phyloP scores from a whole-genome alignment of 805 yeast species.

The Brettanomyces bruxellensis region DNA sequence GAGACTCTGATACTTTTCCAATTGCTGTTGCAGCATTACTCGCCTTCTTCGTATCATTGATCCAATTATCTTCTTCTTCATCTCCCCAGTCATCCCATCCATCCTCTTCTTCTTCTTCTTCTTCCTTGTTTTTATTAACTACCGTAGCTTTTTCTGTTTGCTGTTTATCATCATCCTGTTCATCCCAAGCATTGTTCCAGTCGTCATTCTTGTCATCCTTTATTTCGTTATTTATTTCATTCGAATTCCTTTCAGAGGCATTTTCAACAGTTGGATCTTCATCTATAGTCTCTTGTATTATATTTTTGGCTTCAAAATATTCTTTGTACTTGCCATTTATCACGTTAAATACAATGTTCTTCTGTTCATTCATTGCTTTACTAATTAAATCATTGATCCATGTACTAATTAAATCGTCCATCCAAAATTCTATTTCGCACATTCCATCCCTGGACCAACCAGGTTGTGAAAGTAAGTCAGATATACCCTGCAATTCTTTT shows the following conservation, averaged over 20 bases:
- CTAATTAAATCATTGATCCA: slow-evolving; percentile 21
- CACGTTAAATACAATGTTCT: slow-evolving; percentile 12
- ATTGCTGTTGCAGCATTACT: slow-evolving; percentile 11
- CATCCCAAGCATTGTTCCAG: slow-evolving; percentile 13
- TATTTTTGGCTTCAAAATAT: neutral
- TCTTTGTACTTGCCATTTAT: slow-evolving; percentile 6
- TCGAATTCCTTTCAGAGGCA: neutral
- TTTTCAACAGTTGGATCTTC: neutral
- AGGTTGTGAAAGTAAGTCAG: slow-evolving; percentile 13
- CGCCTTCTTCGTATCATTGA: slow-evolving; percentile 11
- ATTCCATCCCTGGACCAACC: slow-evolving; percentile 23
- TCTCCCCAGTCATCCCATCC: slow-evolving; percentile 21
- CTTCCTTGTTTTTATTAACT: slow-evolving; percentile 6
- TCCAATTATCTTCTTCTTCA: slow-evolving; percentile 10
- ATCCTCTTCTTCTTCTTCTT: slow-evolving; percentile 6
- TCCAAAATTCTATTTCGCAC: slow-evolving; percentile 27
- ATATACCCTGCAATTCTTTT: slow-evolving; percentile 10
- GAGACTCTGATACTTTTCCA: slow-evolving; percentile 1
- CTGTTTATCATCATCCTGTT: slow-evolving; percentile 4
- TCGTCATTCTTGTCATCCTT: slow-evolving; percentile 8
- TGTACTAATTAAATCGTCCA: slow-evolving; percentile 20
- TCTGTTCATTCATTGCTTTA: slow-evolving; percentile 18
- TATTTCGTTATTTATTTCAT: slow-evolving; percentile 2
- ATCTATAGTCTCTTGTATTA: neutral
- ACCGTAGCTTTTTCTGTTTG: slow-evolving; percentile 1